These are phyloP conservation scores for Raffaelea albimanens DNA, from an alignment of 2,329 filamentous ascomycete genomes.

Conservation along the genomic window DNA sequence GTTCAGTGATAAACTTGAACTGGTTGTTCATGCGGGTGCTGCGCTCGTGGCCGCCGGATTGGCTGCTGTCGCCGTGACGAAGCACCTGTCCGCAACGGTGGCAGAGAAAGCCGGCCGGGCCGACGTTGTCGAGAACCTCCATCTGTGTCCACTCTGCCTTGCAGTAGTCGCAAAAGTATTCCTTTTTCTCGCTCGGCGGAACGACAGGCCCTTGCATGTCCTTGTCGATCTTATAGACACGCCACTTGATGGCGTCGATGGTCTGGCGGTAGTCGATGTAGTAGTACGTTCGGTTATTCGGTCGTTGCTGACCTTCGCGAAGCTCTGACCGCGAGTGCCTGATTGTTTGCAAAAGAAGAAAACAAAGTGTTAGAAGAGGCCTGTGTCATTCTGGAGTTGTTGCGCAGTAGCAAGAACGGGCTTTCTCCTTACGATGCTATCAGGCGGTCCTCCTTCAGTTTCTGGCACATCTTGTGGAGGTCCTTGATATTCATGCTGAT, in stretches of 20 bases:
- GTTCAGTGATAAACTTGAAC: conserved; percentile 67
- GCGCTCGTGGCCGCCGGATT: conserved; percentile 62
- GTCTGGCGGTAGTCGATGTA: conserved; percentile 93
- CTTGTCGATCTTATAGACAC: conserved; percentile 79
- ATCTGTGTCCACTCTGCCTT: conserved; percentile 80
- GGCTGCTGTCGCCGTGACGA: conserved; percentile 55
- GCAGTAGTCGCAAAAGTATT: conserved; percentile 78
- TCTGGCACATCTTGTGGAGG: conserved; percentile 79
- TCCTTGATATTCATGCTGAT: conserved; percentile 88
- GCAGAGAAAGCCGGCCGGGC: conserved; percentile 68
- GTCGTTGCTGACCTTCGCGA: conserved; percentile 70
- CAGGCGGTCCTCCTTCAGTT: conserved; percentile 77
- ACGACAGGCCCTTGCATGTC: conserved; percentile 77
- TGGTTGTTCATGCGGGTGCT: conserved; percentile 69
- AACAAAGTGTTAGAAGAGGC: too few relatives aligned
- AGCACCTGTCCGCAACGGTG: conserved; percentile 63
- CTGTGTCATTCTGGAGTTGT: too few relatives aligned
- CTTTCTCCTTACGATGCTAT: conserved; percentile 55
- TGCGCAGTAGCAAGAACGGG: conserved; percentile 1
- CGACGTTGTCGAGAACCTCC: conserved; percentile 73
- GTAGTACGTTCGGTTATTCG: conserved; percentile 85
- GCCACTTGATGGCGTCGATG: conserved; percentile 94
- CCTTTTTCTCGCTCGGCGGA: conserved; percentile 77
- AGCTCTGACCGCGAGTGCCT: conserved; percentile 68
- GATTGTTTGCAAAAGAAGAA: conserved; percentile 6